Percentiles rank a stretch among this genome's conserved stretches.
phyloP scores from a whole-genome alignment of 1,284 basidiomycete species.

The Melampsora larici-populina region DNA sequence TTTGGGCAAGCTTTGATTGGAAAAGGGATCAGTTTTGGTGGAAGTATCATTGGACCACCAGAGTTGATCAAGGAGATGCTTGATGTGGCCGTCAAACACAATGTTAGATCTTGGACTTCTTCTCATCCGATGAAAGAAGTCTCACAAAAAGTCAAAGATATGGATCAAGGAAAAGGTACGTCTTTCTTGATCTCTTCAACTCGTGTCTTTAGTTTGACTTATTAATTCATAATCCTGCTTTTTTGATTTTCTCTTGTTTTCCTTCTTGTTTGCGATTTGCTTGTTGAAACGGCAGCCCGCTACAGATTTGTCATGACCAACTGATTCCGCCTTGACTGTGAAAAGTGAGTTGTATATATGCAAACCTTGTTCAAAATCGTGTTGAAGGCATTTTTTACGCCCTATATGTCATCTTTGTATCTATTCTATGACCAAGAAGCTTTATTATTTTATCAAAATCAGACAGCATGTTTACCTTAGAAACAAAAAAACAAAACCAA shows the following conservation, averaged over 20 bases:
- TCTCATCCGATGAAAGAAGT: constrained; percentile 34
- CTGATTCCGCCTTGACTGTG: neutral
- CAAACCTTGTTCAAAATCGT: too few relatives aligned
- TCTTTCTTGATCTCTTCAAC: neutral
- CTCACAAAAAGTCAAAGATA: constrained; percentile 36
- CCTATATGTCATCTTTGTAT: too few relatives aligned
- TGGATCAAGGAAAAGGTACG: constrained; percentile 24
- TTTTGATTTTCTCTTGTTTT: neutral
- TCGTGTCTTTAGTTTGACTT: neutral
- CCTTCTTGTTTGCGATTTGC: neutral
- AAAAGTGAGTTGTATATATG: too few relatives aligned
- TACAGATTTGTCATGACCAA: constrained; percentile 42
- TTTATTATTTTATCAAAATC: too few relatives aligned
- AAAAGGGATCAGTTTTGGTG: constrained; percentile 37
- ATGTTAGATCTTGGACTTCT: constrained; percentile 25
- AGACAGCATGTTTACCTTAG: too few relatives aligned
- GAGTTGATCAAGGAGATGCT: constrained; percentile 40
- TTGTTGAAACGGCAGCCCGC: constrained; percentile 1
- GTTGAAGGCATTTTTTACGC: too few relatives aligned
- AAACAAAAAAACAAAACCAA: too few relatives aligned
- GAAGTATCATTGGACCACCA: constrained; percentile 33
- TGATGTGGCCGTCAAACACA: constrained; percentile 40
- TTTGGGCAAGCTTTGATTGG: constrained; percentile 33
- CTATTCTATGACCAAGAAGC: too few relatives aligned
- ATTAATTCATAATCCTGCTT: neutral